Conservation (phyloP, 169 alveolate species). For the Babesia caballi region DNA sequence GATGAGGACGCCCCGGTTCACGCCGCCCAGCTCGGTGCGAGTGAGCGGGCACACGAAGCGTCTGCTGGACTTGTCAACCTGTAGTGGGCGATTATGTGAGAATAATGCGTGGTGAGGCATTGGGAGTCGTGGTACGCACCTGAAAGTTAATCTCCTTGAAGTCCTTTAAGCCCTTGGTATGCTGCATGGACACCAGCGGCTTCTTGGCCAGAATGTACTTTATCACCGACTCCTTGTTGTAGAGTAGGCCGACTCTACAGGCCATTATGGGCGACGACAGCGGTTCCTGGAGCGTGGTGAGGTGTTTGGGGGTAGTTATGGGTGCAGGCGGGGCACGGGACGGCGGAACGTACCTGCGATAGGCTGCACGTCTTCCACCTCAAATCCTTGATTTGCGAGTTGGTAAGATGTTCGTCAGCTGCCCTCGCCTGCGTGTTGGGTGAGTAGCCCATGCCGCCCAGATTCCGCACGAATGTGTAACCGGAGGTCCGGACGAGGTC, state of each 20-base stretch:
- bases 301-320: neutral
- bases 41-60: constrained; percentile 72
- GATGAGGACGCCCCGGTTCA: constrained; percentile 68
- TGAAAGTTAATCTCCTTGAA: constrained; percentile 50
- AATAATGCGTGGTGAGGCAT: too few species aligned
- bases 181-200: constrained; percentile 67
- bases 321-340: neutral
- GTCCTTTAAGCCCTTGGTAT: constrained; percentile 73
- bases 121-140: constrained; percentile 11
- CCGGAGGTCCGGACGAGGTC: constrained; percentile 84
- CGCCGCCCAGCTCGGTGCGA: constrained; percentile 65
- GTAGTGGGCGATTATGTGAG: too few species aligned
- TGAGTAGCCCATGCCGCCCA: constrained; percentile 88
- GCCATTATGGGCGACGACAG: constrained; percentile 77
- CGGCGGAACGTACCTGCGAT: constrained; percentile 70
- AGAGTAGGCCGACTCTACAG: constrained; percentile 78
- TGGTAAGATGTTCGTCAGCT: constrained; percentile 66
- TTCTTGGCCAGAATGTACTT: constrained; percentile 67
- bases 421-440: constrained; percentile 79
- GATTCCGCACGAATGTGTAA: constrained; percentile 73
- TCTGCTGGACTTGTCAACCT: constrained; percentile 61
- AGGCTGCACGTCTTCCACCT: constrained; percentile 77
- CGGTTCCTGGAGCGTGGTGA: constrained; percentile 71
- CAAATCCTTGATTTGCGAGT: constrained; percentile 64
- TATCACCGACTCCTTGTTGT: constrained; percentile 79